A percentile compares a stretch with the other conserved stretches of the same genome.
These are phyloP conservation scores for Udeniomyces megalosporus DNA, from an alignment of 768 basidiomycete species.

Conservation along the genomic window DNA sequence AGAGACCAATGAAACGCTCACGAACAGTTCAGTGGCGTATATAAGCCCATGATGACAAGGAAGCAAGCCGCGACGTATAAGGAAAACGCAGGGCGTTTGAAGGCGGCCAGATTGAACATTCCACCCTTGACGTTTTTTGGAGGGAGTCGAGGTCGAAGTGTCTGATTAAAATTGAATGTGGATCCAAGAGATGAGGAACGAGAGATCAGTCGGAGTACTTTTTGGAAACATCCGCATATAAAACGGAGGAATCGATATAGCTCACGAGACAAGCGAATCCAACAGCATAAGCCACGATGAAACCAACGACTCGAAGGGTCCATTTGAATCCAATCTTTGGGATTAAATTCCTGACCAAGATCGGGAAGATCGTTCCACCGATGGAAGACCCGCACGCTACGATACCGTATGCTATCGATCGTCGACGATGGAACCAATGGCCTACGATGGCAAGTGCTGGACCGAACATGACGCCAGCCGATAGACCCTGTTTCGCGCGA, in stretches of 20 bases:
- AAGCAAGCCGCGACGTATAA: constrained; percentile 9
- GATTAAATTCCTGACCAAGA: constrained; percentile 31
- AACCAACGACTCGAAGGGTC: constrained; percentile 12
- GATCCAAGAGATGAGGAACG: too few species aligned
- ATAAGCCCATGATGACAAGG: constrained; percentile 7
- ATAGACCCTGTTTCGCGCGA: neutral
- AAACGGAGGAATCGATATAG: neutral
- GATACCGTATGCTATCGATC: constrained; percentile 57
- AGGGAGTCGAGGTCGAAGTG: constrained; percentile 11
- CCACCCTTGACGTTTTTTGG: constrained; percentile 13
- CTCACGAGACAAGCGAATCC: constrained; percentile 10
- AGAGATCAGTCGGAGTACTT: neutral
- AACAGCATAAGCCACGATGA: constrained; percentile 9
- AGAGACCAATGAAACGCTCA: too few species aligned
- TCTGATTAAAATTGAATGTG: neutral
- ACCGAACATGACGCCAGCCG: constrained; percentile 11
- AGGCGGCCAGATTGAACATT: constrained; percentile 12
- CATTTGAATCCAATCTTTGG: constrained; percentile 11
- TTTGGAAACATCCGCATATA: neutral
- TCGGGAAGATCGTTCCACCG: constrained; percentile 51
- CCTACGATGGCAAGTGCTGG: constrained; percentile 4
- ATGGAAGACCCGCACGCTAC: constrained; percentile 54
- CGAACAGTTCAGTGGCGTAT: constrained; percentile 4
- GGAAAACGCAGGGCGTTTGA: neutral
- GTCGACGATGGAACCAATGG: constrained; percentile 36